Percentiles rank a stretch among this genome's conserved stretches.
These are phyloP conservation scores for Mycena sp. DNA, from an alignment of 1,284 basidiomycete genomes.

Conservation along the genomic window DNA sequence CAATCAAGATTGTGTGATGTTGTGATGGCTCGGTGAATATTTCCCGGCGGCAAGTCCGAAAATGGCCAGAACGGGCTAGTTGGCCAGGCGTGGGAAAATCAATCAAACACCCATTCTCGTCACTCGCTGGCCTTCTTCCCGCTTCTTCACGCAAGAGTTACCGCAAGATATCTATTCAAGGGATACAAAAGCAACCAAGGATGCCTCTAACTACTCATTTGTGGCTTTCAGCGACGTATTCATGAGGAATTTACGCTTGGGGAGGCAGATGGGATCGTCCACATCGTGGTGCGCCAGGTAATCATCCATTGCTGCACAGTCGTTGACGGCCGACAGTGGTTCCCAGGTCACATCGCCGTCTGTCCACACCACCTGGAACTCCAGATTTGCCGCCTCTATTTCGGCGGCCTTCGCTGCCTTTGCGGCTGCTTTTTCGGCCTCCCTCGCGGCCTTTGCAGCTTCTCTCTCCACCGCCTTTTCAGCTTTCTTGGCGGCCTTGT, in stretches of 20 bases:
- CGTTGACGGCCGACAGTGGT: not conserved
- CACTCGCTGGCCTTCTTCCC: not conserved
- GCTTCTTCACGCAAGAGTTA: not conserved
- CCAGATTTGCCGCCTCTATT: not conserved
- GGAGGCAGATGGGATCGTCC: not conserved
- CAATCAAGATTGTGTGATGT: slow-evolving; percentile 1
- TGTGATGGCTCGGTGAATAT: slow-evolving; percentile 10
- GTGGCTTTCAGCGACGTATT: no score
- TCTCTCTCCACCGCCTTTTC: not conserved
- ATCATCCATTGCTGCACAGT: no score
- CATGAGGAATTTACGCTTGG: not conserved
- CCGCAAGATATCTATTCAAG: not conserved
- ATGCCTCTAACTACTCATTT: no score
- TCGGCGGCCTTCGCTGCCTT: not conserved
- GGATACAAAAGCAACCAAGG: not conserved
- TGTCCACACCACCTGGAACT: not conserved
- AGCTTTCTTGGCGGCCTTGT: not conserved
- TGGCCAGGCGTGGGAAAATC: slow-evolving; percentile 1
- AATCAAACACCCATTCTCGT: not conserved
- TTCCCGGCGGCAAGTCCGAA: no score
- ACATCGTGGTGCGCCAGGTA: not conserved
- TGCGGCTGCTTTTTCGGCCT: not conserved
- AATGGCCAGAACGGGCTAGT: not conserved
- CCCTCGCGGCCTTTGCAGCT: not conserved
- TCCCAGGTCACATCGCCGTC: not conserved